Percentiles rank a stretch among this genome's conserved stretches.
These are phyloP conservation scores for Dipodascus geniculatus DNA, from an alignment of 805 yeast genomes.

Conservation along the genomic window DNA sequence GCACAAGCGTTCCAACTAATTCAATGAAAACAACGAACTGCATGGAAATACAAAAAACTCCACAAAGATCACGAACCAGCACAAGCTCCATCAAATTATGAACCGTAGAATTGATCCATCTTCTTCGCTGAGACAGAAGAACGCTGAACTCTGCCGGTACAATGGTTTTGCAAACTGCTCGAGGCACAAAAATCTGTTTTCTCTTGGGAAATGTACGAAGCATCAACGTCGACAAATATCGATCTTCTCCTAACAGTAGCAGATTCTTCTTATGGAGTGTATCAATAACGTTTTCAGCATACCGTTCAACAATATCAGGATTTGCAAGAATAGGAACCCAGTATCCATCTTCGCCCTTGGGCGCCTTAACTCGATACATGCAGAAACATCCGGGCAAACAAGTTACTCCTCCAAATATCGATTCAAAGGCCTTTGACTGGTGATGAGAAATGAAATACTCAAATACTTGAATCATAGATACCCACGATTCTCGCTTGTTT, in stretches of 20 bases:
- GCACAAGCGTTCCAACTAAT: constrained; percentile 74
- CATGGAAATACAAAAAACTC: constrained; percentile 92
- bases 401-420: constrained; percentile 87
- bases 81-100: constrained; percentile 87
- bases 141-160: constrained; percentile 76
- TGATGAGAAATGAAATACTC: constrained; percentile 93
- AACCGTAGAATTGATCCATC: constrained; percentile 95
- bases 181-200: constrained; percentile 76
- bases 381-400: constrained; percentile 95
- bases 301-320: constrained; percentile 87
- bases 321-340: constrained; percentile 94
- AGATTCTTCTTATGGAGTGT: constrained; percentile 82
- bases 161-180: constrained; percentile 85
- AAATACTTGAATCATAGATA: constrained; percentile 86
- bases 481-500: constrained; percentile 78
- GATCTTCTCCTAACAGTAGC: constrained; percentile 80
- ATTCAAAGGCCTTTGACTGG: constrained; percentile 86
- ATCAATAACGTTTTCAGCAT: constrained; percentile 74
- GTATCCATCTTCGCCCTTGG: constrained; percentile 62
- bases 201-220: constrained; percentile 80
- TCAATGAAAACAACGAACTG: constrained; percentile 81
- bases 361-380: constrained; percentile 84
- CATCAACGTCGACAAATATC: constrained; percentile 79
- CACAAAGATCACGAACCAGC: constrained; percentile 79
- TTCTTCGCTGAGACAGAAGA: constrained; percentile 81